Percentiles rank a stretch among this genome's conserved stretches.
These are phyloP conservation scores for Xylaria sp. DNA, from an alignment of 2,329 filamentous ascomycete species.

Conservation along the genomic window DNA sequence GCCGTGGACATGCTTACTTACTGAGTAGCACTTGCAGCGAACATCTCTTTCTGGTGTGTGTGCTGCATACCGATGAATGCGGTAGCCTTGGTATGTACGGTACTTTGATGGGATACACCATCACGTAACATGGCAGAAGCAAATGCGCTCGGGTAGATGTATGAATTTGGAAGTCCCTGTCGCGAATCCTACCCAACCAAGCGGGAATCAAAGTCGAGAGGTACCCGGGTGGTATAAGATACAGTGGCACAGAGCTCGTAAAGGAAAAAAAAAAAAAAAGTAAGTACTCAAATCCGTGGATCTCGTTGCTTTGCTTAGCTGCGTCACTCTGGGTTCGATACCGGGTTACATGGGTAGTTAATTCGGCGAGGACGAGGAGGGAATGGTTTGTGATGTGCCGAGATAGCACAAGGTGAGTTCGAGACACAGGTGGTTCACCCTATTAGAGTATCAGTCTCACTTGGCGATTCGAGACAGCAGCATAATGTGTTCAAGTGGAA, in stretches of 20 bases:
- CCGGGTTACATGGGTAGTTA: background rate
- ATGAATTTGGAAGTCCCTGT: slow-evolving; percentile 16
- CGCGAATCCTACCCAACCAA: slow-evolving; percentile 18
- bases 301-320: background rate
- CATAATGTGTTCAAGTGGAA: background rate
- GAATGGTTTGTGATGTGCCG: background rate
- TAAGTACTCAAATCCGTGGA: too few relatives aligned
- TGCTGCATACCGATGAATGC: background rate
- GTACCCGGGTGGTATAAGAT: background rate
- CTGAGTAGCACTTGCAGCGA: too few relatives aligned
- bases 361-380: background rate
- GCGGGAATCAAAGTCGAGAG: background rate
- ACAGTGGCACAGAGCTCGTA: background rate
- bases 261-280: too few relatives aligned
- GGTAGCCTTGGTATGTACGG: slow-evolving; percentile 8
- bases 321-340: too few relatives aligned
- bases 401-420: background rate
- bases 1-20: background rate
- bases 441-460: background rate
- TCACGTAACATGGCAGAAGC: background rate
- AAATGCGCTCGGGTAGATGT: background rate
- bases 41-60: background rate
- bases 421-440: background rate
- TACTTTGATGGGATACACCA: slow-evolving; percentile 4
- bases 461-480: background rate